Evolutionary conservation across 352 stramenopile genomes (phyloP).

Genomic region (Globisporangium irregulare): DNA sequence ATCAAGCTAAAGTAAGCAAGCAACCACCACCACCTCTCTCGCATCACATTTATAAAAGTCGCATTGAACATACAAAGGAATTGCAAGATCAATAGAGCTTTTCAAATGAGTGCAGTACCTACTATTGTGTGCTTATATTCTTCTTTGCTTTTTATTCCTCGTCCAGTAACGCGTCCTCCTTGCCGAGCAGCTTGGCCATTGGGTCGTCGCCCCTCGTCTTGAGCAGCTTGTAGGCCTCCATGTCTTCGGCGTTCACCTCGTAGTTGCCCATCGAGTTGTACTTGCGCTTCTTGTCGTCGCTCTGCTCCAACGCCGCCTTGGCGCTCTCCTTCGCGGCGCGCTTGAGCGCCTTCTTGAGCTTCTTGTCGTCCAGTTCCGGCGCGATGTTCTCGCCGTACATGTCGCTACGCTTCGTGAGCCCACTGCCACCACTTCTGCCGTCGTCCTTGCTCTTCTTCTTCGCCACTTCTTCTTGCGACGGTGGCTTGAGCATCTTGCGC

Average conservation of each 20-base stretch:
- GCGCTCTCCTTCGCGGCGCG: slow-evolving; percentile 67
- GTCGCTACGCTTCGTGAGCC: slow-evolving; percentile 64
- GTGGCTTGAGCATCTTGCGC: slow-evolving; percentile 45
- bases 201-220: slow-evolving; percentile 90
- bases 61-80: background rate
- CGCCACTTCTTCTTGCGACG: slow-evolving; percentile 13
- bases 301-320: slow-evolving; percentile 25
- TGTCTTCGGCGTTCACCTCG: slow-evolving; percentile 94
- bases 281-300: slow-evolving; percentile 89
- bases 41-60: background rate
- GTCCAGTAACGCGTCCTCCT: slow-evolving; percentile 44
- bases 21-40: too few relatives aligned
- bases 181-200: slow-evolving; percentile 91
- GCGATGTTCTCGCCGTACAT: slow-evolving; percentile 91
- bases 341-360: slow-evolving; percentile 84
- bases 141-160: slow-evolving; percentile 3
- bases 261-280: slow-evolving; percentile 92
- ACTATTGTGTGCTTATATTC: background rate
- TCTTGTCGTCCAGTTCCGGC: slow-evolving; percentile 72
- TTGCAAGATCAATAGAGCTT: background rate
- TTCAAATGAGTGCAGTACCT: background rate
- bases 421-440: slow-evolving; percentile 16
- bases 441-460: slow-evolving; percentile 14
- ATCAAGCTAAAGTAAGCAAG: background rate
- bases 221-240: slow-evolving; percentile 94